Evolutionary conservation across 176 grass and related monocot genomes (phyloP).

Genomic region (Secale cereale): DNA sequence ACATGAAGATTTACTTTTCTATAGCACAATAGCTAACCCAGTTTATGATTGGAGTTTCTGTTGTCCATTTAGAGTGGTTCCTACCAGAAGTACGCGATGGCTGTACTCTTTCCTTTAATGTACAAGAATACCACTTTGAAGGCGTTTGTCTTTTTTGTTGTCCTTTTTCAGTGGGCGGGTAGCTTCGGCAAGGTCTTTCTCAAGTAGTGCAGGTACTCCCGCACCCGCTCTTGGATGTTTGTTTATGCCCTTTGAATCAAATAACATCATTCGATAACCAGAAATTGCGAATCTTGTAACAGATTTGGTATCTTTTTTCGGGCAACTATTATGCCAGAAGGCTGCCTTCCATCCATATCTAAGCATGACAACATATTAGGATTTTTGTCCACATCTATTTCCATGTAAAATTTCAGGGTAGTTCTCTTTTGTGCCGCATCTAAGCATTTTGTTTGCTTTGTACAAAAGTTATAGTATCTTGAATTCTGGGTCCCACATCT

Average conservation of each 20-base stretch:
- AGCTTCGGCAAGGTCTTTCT: constrained; percentile 52
- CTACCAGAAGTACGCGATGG: not conserved
- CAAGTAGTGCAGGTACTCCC: constrained; percentile 63
- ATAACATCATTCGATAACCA: not conserved
- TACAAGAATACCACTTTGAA: constrained; percentile 1
- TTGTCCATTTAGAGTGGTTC: not conserved
- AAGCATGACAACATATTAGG: not conserved
- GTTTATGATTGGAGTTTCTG: not conserved
- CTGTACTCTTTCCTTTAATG: not conserved
- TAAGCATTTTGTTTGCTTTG: constrained; percentile 4
- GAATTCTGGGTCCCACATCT: not conserved
- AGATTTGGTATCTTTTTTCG: not conserved
- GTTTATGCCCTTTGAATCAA: constrained; percentile 11
- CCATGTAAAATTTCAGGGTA: not conserved
- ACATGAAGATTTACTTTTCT: not conserved
- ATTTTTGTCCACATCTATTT: not conserved
- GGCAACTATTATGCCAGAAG: not conserved
- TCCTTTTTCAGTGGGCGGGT: constrained; percentile 27
- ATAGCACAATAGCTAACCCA: not conserved
- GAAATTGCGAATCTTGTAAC: not conserved
- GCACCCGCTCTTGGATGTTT: not conserved
- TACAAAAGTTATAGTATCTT: not conserved
- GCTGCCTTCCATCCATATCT: not conserved
- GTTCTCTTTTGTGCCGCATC: not conserved
- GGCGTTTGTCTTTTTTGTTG: constrained; percentile 3